phyloP scores from a whole-genome alignment of 495 filamentous ascomycete genomes.

The Cercophora newfieldiana region DNA sequence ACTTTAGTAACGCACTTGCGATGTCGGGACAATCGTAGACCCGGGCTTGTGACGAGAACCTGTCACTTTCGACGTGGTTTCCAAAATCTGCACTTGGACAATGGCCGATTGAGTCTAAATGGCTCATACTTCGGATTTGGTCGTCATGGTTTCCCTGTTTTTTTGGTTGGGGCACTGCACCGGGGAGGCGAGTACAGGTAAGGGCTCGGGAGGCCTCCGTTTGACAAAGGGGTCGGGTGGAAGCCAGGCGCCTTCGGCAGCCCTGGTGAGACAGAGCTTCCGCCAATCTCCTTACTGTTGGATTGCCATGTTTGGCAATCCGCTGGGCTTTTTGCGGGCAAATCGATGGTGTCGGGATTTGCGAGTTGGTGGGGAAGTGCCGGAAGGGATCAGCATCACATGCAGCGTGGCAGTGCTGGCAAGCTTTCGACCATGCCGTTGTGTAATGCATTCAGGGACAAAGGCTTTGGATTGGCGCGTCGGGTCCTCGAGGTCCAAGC shows the following conservation, averaged over 20 bases:
- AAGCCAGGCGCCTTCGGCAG: neutral
- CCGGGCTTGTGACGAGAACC: too few relatives aligned
- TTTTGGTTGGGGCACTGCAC: too few relatives aligned
- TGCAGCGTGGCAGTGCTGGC: slow-evolving; percentile 2
- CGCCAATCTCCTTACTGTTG: neutral
- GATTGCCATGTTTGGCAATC: neutral
- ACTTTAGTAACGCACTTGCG: too few relatives aligned
- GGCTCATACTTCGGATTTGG: too few relatives aligned
- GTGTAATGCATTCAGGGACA: neutral
- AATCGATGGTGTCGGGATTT: neutral
- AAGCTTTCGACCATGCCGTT: neutral
- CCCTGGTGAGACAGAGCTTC: too few relatives aligned
- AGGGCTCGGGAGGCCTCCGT: slow-evolving; percentile 10
- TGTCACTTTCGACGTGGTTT: too few relatives aligned
- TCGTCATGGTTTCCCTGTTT: too few relatives aligned
- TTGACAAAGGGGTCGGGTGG: too few relatives aligned
- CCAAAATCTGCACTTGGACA: too few relatives aligned
- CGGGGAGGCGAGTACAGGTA: neutral
- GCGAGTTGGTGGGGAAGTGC: neutral
- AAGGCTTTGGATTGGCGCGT: neutral
- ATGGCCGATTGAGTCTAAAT: too few relatives aligned
- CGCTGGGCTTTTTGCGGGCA: neutral
- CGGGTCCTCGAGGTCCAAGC: neutral
- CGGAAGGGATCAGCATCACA: neutral
- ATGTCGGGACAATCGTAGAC: too few relatives aligned